Evolutionary conservation across 169 alveolate species (phyloP), one percentile per base, ranked within the genome.

Genomic region (Plasmodium knowlesi): DNA sequence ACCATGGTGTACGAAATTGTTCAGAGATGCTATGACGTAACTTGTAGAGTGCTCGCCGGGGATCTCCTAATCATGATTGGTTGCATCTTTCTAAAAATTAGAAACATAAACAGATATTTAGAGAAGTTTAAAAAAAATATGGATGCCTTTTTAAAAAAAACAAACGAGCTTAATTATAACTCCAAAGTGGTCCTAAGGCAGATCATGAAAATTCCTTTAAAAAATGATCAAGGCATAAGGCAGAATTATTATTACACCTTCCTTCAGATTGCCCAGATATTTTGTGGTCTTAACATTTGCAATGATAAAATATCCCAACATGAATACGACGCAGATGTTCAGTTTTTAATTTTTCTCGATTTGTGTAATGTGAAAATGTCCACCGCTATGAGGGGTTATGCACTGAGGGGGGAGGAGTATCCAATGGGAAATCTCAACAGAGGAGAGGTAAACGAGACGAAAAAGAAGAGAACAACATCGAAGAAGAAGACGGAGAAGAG

Each of bases 221-320:
- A 50, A 89, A 80, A 80, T 79, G 73, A 41, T n/a, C 67, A 80
- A 22, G 74, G 74, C 2, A 67, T 25, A 50, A n/a, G 54, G 32
- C 82, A 54, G 41, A 82, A 82, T 25, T 82, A 91, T 82, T 67
- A 67, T 67, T 91, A 82, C 57, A n/a, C 92, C 37, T 82, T 91
- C 83, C 84, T 91, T 50, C 95, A 91, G 61, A 80, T 72, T 37
- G 74, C 95, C 5, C 95, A 91, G 74, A 82, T 91, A 54, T 91
- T 70, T 81, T 91, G 54, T 30, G 79, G 83, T 16, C 25, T 91
- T 5, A 91, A 91, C 34, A 71, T 91, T 46, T 81, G 34, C 54
- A 50, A 57, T 91, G 82, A 70, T 32, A 43, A 50, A 9, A 34
- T 2, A 25, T 67, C 80, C n/a, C 25, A 67, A 1, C 43, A 91